phyloP scores from a whole-genome alignment of 306 rosid genomes.

The Prunus mongolica region DNA sequence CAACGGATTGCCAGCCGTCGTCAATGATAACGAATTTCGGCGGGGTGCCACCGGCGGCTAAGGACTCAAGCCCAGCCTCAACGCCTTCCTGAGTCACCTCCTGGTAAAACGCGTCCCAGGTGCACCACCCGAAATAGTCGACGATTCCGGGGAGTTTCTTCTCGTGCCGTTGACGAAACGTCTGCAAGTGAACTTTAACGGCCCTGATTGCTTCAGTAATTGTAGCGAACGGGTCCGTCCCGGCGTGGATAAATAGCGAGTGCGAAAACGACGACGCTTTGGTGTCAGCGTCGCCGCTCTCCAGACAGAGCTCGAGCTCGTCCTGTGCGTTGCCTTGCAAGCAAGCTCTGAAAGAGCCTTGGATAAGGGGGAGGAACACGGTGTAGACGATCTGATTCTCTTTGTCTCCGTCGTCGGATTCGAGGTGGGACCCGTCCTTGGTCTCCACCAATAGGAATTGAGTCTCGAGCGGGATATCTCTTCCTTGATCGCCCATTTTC shows the following conservation, averaged over 20 bases:
- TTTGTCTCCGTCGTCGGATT: slow-evolving; percentile 36
- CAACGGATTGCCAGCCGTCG: slow-evolving; percentile 90
- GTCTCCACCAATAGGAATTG: slow-evolving; percentile 76
- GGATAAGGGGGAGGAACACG: slow-evolving; percentile 69
- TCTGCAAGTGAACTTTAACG: slow-evolving; percentile 50
- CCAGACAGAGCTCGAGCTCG: slow-evolving; percentile 69
- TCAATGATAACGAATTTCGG: slow-evolving; percentile 84
- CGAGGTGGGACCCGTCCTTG: slow-evolving; percentile 66
- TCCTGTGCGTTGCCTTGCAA: slow-evolving; percentile 62
- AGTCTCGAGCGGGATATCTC: slow-evolving; percentile 75
- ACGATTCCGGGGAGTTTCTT: slow-evolving; percentile 73
- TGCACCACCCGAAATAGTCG: slow-evolving; percentile 87
- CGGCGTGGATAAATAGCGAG: slow-evolving; percentile 52
- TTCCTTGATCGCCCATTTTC: slow-evolving; percentile 75
- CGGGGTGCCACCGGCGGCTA: slow-evolving; percentile 63
- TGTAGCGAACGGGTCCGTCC: slow-evolving; percentile 66
- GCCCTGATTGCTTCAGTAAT: slow-evolving; percentile 54
- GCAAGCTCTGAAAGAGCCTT: slow-evolving; percentile 73
- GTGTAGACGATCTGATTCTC: slow-evolving; percentile 55
- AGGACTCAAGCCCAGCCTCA: slow-evolving; percentile 55
- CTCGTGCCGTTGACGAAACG: slow-evolving; percentile 77
- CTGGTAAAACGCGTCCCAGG: slow-evolving; percentile 92
- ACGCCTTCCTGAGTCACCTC: slow-evolving; percentile 87
- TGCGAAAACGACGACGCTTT: slow-evolving; percentile 63
- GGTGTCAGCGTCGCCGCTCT: slow-evolving; percentile 70